phyloP scores from a whole-genome alignment of 257 asterid genomes.

The Solanum rostratum region DNA sequence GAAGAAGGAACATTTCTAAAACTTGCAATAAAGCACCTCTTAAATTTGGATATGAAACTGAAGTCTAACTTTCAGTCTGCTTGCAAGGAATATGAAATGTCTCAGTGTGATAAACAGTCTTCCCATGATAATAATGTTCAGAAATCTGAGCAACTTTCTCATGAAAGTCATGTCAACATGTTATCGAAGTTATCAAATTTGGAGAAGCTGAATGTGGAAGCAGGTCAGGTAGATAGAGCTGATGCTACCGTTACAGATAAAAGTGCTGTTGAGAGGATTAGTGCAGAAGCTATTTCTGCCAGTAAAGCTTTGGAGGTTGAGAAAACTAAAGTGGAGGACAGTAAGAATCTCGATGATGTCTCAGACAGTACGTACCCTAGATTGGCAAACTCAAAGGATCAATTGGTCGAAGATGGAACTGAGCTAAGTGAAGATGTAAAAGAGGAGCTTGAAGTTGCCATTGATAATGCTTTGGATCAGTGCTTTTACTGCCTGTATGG shows the following conservation, averaged over 20 bases:
- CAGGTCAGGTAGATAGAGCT: slow-evolving; percentile 22
- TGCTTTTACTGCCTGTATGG: slow-evolving; percentile 95
- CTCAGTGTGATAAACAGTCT: slow-evolving; percentile 16
- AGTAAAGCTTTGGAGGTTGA: slow-evolving; percentile 18
- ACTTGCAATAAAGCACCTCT: slow-evolving; percentile 86
- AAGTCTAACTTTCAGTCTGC: slow-evolving; percentile 36
- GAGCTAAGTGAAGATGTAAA: slow-evolving; percentile 71
- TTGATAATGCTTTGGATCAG: slow-evolving; percentile 90
- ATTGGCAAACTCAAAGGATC: slow-evolving; percentile 23
- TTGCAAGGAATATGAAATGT: slow-evolving; percentile 38
- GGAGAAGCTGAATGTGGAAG: slow-evolving; percentile 27
- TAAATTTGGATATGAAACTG: slow-evolving; percentile 87
- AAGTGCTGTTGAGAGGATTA: slow-evolving; percentile 23
- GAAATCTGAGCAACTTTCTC: slow-evolving; percentile 26
- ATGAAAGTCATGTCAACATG: slow-evolving; percentile 6
- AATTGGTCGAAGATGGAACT: slow-evolving; percentile 23
- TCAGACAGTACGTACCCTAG: slow-evolving; percentile 16
- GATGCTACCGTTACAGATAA: slow-evolving; percentile 15
- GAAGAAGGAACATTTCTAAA: slow-evolving; percentile 84
- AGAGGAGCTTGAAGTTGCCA: slow-evolving; percentile 79
- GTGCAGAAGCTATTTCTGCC: slow-evolving; percentile 25
- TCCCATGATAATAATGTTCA: slow-evolving; percentile 29
- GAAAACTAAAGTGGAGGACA: slow-evolving; percentile 23
- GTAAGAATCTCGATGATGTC: slow-evolving; percentile 18
- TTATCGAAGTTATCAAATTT: slow-evolving; percentile 22